Evolutionary conservation across 495 filamentous ascomycete species (phyloP).

Genomic region (Penicillium flavigenum): DNA sequence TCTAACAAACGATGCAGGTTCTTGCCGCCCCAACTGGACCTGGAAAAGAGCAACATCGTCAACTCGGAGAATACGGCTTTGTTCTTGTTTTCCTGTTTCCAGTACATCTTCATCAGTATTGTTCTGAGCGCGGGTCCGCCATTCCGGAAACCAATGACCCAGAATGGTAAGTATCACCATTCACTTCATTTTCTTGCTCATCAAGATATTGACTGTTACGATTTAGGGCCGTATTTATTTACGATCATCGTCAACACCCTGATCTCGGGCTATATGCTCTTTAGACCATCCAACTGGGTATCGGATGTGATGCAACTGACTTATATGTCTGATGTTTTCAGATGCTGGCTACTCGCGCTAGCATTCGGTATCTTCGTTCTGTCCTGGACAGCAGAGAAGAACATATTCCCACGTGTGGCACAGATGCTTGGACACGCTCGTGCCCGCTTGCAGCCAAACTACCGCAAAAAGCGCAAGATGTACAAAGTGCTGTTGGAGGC

Average conservation of each 20-base stretch:
- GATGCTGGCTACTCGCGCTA: conserved; percentile 64
- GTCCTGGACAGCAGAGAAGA: conserved; percentile 69
- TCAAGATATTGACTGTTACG: conserved; percentile 1
- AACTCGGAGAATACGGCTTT: conserved; percentile 92
- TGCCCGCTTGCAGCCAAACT: conserved; percentile 51
- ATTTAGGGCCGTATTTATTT: conserved; percentile 66
- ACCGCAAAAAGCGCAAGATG: conserved; percentile 74
- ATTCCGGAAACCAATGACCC: conserved; percentile 75
- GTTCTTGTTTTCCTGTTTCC: conserved; percentile 87
- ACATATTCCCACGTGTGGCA: conserved; percentile 68
- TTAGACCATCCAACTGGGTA: conserved; percentile 67
- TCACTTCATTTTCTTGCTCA: background rate
- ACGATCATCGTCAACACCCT: conserved; percentile 67
- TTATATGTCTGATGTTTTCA: conserved; percentile 66
- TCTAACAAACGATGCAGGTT: conserved; percentile 53
- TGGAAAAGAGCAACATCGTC: conserved; percentile 73
- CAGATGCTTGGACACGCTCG: conserved; percentile 61
- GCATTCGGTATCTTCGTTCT: conserved; percentile 63
- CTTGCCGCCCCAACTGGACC: conserved; percentile 70
- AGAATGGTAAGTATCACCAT: conserved; percentile 63
- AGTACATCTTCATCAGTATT: conserved; percentile 87
- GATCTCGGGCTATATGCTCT: conserved; percentile 74
- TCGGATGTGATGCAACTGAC: conserved; percentile 81
- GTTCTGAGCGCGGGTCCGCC: conserved; percentile 87
- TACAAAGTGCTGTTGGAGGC: conserved; percentile 80